Evolutionary conservation across 2,329 filamentous ascomycete genomes (phyloP).

Genomic region (Monascus ruber): DNA sequence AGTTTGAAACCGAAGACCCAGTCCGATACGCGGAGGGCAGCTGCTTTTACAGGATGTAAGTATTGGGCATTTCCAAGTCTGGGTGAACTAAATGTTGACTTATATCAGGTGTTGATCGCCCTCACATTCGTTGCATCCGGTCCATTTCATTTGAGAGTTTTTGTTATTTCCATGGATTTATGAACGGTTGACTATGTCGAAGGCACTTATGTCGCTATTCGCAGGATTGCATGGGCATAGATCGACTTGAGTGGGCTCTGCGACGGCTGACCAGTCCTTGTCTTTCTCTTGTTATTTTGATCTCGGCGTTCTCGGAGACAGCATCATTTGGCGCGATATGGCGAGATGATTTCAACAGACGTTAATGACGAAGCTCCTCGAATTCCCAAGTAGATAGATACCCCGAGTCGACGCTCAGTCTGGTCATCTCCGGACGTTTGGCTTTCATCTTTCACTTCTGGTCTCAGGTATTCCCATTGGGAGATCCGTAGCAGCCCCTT

Average conservation of each 20-base stretch:
- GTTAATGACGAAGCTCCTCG: slow-evolving; percentile 35
- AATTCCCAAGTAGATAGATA: slow-evolving; percentile 39
- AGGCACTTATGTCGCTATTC: slow-evolving; percentile 10
- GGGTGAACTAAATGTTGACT: slow-evolving; percentile 13
- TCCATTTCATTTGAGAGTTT: slow-evolving; percentile 6
- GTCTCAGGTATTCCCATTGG: too few relatives aligned
- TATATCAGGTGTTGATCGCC: slow-evolving; percentile 17
- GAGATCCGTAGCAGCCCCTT: too few relatives aligned
- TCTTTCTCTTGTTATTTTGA: slow-evolving; percentile 7
- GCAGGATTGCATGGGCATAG: slow-evolving; percentile 21
- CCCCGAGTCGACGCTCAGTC: slow-evolving; percentile 40
- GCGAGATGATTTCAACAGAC: slow-evolving; percentile 25
- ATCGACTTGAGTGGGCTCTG: slow-evolving; percentile 15
- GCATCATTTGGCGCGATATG: slow-evolving; percentile 30
- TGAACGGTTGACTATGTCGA: slow-evolving; percentile 10
- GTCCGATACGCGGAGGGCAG: slow-evolving; percentile 57
- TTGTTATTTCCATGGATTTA: slow-evolving; percentile 7
- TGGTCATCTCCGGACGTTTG: slow-evolving; percentile 25
- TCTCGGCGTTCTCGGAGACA: slow-evolving; percentile 26
- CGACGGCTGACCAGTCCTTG: slow-evolving; percentile 9
- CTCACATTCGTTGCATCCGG: too few relatives aligned
- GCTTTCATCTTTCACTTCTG: slow-evolving; percentile 5
- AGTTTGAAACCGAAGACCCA: slow-evolving; percentile 63
- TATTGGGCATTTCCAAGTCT: neutral
- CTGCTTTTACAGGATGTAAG: slow-evolving; percentile 65